These are phyloP conservation scores for Colletotrichum eleusines DNA, from an alignment of 2,329 filamentous ascomycete species.

Conservation along the genomic window DNA sequence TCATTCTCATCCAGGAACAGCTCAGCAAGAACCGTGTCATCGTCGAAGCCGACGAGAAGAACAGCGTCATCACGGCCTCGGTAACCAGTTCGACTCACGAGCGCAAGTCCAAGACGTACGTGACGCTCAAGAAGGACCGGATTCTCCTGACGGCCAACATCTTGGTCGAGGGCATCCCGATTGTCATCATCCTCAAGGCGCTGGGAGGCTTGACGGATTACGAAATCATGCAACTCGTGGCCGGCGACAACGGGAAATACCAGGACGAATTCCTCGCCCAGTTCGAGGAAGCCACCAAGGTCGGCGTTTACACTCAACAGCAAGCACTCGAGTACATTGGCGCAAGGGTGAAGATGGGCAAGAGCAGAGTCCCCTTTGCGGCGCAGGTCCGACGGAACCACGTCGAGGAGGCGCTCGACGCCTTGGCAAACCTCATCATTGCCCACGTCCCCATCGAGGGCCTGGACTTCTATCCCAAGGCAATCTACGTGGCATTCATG, in stretches of 20 bases:
- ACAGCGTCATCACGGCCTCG: slow-evolving; percentile 92
- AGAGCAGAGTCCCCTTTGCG: slow-evolving; percentile 63
- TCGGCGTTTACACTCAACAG: slow-evolving; percentile 90
- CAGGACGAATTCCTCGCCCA: slow-evolving; percentile 97
- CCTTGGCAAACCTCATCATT: slow-evolving; percentile 91
- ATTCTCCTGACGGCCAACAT: slow-evolving; percentile 94
- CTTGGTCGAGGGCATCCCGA: slow-evolving; percentile 91
- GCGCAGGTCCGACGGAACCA: slow-evolving; percentile 77
- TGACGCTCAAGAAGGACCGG: slow-evolving; percentile 92
- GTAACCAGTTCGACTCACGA: slow-evolving; percentile 98
- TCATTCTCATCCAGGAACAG: slow-evolving; percentile 98
- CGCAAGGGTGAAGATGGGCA: slow-evolving; percentile 86
- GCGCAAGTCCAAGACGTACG: slow-evolving; percentile 97
- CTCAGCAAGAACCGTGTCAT: slow-evolving; percentile 99
- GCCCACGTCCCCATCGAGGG: slow-evolving; percentile 93
- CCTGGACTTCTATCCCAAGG: slow-evolving; percentile 96
- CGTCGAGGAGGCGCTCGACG: slow-evolving; percentile 92
- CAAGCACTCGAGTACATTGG: slow-evolving; percentile 96
- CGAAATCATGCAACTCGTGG: slow-evolving; percentile 92
- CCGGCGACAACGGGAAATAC: slow-evolving; percentile 87
- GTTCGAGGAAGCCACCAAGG: slow-evolving; percentile 90
- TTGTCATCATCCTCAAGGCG: slow-evolving; percentile 92
- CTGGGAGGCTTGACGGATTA: slow-evolving; percentile 94
- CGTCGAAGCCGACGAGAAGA: slow-evolving; percentile 92
- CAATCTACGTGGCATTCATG: slow-evolving; percentile 97